A percentile compares a stretch with the other conserved stretches of the same genome.
phyloP scores from a whole-genome alignment of 371 early-diverging fungal genomes.

The Lichtheimia ramosa region DNA sequence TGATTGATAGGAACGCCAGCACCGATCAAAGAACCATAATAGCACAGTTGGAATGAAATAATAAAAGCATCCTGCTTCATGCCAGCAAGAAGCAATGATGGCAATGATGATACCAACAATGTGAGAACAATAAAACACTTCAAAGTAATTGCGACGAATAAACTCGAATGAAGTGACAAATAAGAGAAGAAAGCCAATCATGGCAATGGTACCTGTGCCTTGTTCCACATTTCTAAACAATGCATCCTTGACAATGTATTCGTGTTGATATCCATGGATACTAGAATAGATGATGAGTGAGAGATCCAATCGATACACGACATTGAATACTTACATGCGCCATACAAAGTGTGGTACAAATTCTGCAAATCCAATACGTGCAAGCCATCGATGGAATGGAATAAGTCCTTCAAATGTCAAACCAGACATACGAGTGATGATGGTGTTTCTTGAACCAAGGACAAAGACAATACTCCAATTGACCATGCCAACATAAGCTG shows the following conservation, averaged over 20 bases:
- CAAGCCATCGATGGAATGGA: conserved; percentile 49
- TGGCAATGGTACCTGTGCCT: conserved; percentile 40
- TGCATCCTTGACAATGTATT: conserved; percentile 14
- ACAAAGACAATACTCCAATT: conserved; percentile 51
- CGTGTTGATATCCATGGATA: conserved; percentile 16
- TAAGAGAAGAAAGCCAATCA: conserved; percentile 39
- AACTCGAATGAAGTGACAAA: conserved; percentile 42
- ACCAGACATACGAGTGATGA: conserved; percentile 43
- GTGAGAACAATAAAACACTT: conserved; percentile 44
- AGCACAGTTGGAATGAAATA: conserved; percentile 41
- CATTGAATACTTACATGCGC: conserved; percentile 45
- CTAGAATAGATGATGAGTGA: conserved; percentile 8
- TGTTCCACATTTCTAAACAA: conserved; percentile 37
- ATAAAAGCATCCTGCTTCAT: conserved; percentile 37
- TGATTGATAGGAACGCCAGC: conserved; percentile 40
- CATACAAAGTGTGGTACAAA: conserved; percentile 44
- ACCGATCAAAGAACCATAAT: conserved; percentile 44
- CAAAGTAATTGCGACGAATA: conserved; percentile 43
- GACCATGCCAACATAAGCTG: conserved; percentile 44
- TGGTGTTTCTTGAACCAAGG: conserved; percentile 41
- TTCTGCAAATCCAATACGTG: conserved; percentile 43
- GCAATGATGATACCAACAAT: conserved; percentile 37
- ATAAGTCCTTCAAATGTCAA: conserved; percentile 42
- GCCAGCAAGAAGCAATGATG: conserved; percentile 36
- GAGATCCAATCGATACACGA: no score